Base-by-base conservation (phyloP, 345 rosid species). In the Populus ilicifolia region DNA sequence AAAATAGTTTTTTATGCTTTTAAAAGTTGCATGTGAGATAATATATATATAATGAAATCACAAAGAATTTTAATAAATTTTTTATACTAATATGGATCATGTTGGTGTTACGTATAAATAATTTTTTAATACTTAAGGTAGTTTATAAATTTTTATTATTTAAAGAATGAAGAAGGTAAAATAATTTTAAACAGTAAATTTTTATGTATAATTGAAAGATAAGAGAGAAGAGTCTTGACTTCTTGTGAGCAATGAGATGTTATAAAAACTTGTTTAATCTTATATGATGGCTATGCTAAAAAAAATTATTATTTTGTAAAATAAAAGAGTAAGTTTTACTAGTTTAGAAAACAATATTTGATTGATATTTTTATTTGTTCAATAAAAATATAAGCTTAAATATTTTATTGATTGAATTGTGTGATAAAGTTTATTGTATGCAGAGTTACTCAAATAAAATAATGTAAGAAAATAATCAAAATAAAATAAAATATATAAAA, bases 331-430 rank as follows among this genome's bases (percentile, higher is more conserved):
- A 0, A 4, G 54, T 2, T 48, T 16, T 0, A 16, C 16, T 48
- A 5, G 2, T 48, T 48, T 48, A 48, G 20, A 16, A 48, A 48
- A 1, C 1, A 16, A 0, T 48, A 7, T 6, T 48, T 14, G 7
- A 16, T 16, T 0, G 1, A 6, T 0, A 0, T 5, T 48, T 7
- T 5, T 48, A 0, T 48, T 16, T 0, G 0, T 48, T 0, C 20
- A 16, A 48, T 16, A 48, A 16, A 48, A 48, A 16, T 27, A 0
- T 48, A 2, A 0, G 54, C 16, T 16, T 16, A 16, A 48, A 16
- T 48, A 48, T 48, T 48, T 48, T 48, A 48, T 48, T 48, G 1
- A 48, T 48, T 14, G 2, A 48, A 48, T 48, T 48, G 7, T 48
- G 20, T 48, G 16, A 2, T 48, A 48, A 48, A 0, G 5, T 16